Conservation (phyloP, 202 grass and related monocot genomes). For the Panicum hallii region DNA sequence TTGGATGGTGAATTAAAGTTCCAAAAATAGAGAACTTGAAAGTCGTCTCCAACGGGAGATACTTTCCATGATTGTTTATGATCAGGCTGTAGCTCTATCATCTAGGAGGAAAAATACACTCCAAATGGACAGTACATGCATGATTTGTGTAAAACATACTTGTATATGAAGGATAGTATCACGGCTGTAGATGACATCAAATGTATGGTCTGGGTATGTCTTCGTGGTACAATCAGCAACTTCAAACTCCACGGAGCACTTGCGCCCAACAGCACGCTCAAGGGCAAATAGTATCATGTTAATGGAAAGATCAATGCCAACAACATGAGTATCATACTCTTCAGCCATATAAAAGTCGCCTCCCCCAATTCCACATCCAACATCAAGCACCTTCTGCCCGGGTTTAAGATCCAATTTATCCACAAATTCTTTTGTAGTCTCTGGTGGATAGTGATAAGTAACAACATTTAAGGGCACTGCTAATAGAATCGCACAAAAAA, state of each 20-base stretch:
- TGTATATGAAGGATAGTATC: slow-evolving; percentile 95
- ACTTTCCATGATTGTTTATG: slow-evolving; percentile 2
- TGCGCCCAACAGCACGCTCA: slow-evolving; percentile 68
- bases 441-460: slow-evolving; percentile 50
- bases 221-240: slow-evolving; percentile 84
- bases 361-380: slow-evolving; percentile 85
- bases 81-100: not conserved
- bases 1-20: not conserved
- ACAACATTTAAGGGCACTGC: not conserved
- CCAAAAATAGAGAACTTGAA: not conserved
- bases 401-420: slow-evolving; percentile 67
- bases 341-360: slow-evolving; percentile 94
- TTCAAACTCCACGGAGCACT: slow-evolving; percentile 79
- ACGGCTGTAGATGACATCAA: slow-evolving; percentile 85
- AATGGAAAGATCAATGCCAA: slow-evolving; percentile 86
- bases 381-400: slow-evolving; percentile 82
- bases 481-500: slow-evolving; percentile 22
- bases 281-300: slow-evolving; percentile 91
- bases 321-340: slow-evolving; percentile 73
- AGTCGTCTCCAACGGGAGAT: not conserved
- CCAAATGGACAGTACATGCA: not conserved
- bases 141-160: slow-evolving; percentile 39
- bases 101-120: not conserved
- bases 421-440: slow-evolving; percentile 88
- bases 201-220: slow-evolving; percentile 63